Base-by-base conservation (phyloP, 2,329 filamentous ascomycete genomes). In the Cladobotryum protrusum region DNA sequence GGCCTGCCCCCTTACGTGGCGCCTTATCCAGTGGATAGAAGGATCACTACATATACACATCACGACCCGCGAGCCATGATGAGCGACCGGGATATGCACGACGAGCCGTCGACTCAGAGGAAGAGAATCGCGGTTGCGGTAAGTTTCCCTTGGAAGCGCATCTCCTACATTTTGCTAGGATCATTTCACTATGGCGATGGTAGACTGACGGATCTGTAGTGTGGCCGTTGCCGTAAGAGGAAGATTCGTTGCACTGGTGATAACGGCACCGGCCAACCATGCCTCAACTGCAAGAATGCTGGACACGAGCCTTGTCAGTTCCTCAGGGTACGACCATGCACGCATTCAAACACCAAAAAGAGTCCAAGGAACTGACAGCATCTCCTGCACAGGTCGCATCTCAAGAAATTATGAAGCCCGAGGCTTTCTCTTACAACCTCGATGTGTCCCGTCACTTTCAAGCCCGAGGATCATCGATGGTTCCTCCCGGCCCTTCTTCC, bases 201-300 rank as follows among this genome's bases (percentile, higher is more conserved):
- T 52, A 34, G 32, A 55, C 57, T 60, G 57, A 61, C 58, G 52
- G 35, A 45, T 53, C 33, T 45, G 50, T 56, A 96, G 92, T 97
- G 92, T 67, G 82, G 83, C 34, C 83, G 92, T 57, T 97, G 92
- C 69, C 83, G 92, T 53, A 91, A 92, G 71, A 82, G 92, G 52
- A 97, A 97, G 75, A 97, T 97, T 60, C 86, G 89, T 59, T 97
- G 92, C 72, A 95, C 87, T 61, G 92, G 92, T 40, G 89, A 96
- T 63, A 75, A 78, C 33, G 87, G 86, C 32, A 81, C 85, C 61
- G 86, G 86, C n/a, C 71, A 74, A 36, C 83, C 85, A n/a, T 97
- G 92, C 68, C 74, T 78, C 11, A 95, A 91, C 66, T 97, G 92
- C 73, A 86, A 82, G 61, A 82, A 76, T 54, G 85, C 91, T 47